Percentiles rank a stretch among this genome's conserved stretches.
phyloP scores from a whole-genome alignment of 2,329 filamentous ascomycete genomes.

The Talaromyces marneffei region DNA sequence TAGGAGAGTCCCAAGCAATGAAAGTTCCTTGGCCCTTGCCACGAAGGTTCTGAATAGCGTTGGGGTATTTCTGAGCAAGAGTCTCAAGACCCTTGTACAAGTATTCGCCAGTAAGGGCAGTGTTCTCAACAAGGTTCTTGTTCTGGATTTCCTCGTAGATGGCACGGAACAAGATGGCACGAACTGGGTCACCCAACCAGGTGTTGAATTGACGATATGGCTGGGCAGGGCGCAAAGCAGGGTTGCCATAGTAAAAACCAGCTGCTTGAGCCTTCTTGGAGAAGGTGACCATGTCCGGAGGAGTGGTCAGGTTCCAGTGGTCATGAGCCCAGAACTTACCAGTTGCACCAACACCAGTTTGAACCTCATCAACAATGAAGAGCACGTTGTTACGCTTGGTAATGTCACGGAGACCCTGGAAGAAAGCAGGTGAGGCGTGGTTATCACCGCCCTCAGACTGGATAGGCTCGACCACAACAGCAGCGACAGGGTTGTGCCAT shows the following conservation, averaged over 20 bases:
- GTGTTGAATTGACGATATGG: slow-evolving; percentile 96
- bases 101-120: slow-evolving; percentile 71
- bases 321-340: slow-evolving; percentile 97
- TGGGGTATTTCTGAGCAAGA: slow-evolving; percentile 65
- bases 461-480: slow-evolving; percentile 81
- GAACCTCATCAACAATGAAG: slow-evolving; percentile 89
- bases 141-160: slow-evolving; percentile 77
- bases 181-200: slow-evolving; percentile 90
- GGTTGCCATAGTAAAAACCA: slow-evolving; percentile 84
- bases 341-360: slow-evolving; percentile 87
- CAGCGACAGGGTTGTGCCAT: slow-evolving; percentile 73
- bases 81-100: slow-evolving; percentile 64
- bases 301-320: slow-evolving; percentile 75
- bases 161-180: slow-evolving; percentile 76
- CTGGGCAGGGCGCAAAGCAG: slow-evolving; percentile 77
- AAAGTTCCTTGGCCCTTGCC: slow-evolving; percentile 87
- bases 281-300: slow-evolving; percentile 92
- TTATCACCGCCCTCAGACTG: slow-evolving; percentile 94
- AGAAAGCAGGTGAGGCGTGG: slow-evolving; percentile 82
- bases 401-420: slow-evolving; percentile 72
- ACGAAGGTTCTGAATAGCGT: slow-evolving; percentile 73
- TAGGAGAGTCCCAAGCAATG: slow-evolving; percentile 82
- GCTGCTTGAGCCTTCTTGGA: slow-evolving; percentile 93
- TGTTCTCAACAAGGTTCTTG: slow-evolving; percentile 71
- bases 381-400: slow-evolving; percentile 64